Evolutionary conservation across 768 basidiomycete genomes (phyloP).

Genomic region (Pleurotus salmoneostramineus): DNA sequence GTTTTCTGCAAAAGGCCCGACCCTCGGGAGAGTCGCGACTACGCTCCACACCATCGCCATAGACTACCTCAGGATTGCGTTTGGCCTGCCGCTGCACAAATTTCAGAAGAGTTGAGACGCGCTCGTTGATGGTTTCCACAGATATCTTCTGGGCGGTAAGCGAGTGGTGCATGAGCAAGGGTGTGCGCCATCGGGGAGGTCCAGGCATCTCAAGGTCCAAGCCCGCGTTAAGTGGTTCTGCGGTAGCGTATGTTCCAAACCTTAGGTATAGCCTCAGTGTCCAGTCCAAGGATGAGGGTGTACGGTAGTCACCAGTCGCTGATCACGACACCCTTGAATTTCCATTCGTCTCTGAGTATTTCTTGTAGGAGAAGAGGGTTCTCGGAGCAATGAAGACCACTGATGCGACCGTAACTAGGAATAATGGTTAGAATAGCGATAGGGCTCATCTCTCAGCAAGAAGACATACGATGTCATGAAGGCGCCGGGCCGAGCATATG

Average conservation of each 20-base stretch:
- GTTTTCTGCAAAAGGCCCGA: conserved; percentile 46
- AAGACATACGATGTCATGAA: conserved; percentile 58
- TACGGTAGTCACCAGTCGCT: conserved; percentile 62
- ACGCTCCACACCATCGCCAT: conserved; percentile 5
- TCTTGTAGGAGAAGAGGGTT: conserved; percentile 54
- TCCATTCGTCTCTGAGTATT: conserved; percentile 74
- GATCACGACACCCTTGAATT: conserved; percentile 65
- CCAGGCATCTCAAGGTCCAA: conserved; percentile 81
- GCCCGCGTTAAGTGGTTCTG: conserved; percentile 65
- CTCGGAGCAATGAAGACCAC: conserved; percentile 70
- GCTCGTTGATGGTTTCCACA: conserved; percentile 2
- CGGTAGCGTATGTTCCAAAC: conserved; percentile 73
- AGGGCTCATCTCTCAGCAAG: neutral
- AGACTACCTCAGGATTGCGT: conserved; percentile 4
- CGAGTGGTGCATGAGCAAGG: conserved; percentile 30
- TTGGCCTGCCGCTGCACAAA: conserved; percentile 1
- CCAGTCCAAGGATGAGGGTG: neutral
- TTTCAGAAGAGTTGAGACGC: conserved; percentile 1
- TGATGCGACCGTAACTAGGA: conserved; percentile 61
- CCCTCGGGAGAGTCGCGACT: conserved; percentile 34
- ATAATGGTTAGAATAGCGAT: neutral
- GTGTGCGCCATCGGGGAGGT: conserved; percentile 63
- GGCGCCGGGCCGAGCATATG: conserved; percentile 55
- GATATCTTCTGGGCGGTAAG: conserved; percentile 5
- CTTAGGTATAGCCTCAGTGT: conserved; percentile 24